These are phyloP conservation scores for Mycena belliarum DNA, from an alignment of 768 basidiomycete species.

Conservation along the genomic window DNA sequence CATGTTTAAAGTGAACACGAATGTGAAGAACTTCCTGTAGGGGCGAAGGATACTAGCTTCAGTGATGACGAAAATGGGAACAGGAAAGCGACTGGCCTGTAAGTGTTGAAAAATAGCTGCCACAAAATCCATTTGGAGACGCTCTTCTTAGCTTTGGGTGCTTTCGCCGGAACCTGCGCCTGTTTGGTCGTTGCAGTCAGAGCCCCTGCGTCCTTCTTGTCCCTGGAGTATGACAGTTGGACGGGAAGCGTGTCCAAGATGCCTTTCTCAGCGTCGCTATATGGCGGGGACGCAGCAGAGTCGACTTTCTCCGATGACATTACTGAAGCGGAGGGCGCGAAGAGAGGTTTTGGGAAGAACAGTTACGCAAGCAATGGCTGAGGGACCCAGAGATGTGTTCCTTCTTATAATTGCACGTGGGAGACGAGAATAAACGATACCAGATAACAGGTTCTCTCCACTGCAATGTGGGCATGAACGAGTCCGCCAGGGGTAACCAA, in stretches of 20 bases:
- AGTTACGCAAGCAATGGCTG: conserved; percentile 20
- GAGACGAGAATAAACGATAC: conserved; percentile 1
- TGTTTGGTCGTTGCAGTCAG: conserved; percentile 32
- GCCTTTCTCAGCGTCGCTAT: conserved; percentile 62
- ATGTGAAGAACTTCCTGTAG: conserved; percentile 66
- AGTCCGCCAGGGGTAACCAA: conserved; percentile 9
- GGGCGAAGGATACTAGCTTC: background rate
- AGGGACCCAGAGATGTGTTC: conserved; percentile 4
- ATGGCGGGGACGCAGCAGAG: conserved; percentile 36
- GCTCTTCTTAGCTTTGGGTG: conserved; percentile 52
- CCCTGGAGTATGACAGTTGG: conserved; percentile 28
- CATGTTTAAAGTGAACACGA: conserved; percentile 61
- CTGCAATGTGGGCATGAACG: conserved; percentile 5
- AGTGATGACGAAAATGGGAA: background rate
- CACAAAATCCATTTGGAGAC: conserved; percentile 60
- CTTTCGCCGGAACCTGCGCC: conserved; percentile 37
- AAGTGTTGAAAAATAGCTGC: conserved; percentile 72
- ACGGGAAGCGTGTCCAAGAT: conserved; percentile 45
- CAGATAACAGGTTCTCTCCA: conserved; percentile 19
- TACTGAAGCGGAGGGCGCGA: conserved; percentile 19
- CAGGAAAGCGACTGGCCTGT: conserved; percentile 43
- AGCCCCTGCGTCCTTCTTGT: conserved; percentile 39
- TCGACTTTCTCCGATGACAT: conserved; percentile 45
- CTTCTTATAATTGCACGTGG: conserved; percentile 32
- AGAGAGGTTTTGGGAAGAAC: conserved; percentile 13